Percentiles rank a stretch among this genome's conserved stretches.
These are phyloP conservation scores for Collybia sp. DNA, from an alignment of 768 basidiomycete species.

Conservation along the genomic window DNA sequence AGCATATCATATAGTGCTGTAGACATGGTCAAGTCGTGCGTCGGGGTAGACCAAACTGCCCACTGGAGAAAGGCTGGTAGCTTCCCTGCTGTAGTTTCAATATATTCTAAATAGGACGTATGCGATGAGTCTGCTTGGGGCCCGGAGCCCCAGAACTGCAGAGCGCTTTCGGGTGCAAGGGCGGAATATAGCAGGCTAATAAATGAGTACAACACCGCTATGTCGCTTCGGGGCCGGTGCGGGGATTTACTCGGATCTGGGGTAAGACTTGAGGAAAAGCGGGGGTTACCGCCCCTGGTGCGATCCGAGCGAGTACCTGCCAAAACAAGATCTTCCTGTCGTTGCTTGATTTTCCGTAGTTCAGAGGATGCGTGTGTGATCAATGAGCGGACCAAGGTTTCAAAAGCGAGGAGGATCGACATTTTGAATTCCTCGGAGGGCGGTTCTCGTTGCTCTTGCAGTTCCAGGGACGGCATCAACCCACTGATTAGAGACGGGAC, in stretches of 20 bases:
- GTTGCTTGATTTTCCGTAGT: slow-evolving; percentile 80
- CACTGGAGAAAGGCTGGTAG: slow-evolving; percentile 81
- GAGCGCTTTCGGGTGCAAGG: slow-evolving; percentile 68
- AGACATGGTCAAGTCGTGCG: slow-evolving; percentile 66
- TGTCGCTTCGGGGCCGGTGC: slow-evolving; percentile 66
- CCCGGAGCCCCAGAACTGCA: slow-evolving; percentile 83
- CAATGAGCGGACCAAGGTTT: slow-evolving; percentile 64
- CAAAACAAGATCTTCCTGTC: slow-evolving; percentile 81
- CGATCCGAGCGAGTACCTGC: slow-evolving; percentile 64
- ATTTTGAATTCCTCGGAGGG: slow-evolving; percentile 49
- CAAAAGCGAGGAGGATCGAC: slow-evolving; percentile 57
- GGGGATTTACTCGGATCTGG: slow-evolving; percentile 35
- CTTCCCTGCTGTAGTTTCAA: slow-evolving; percentile 59
- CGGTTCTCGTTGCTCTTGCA: slow-evolving; percentile 40
- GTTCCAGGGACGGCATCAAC: slow-evolving; percentile 28
- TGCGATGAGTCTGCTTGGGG: slow-evolving; percentile 35
- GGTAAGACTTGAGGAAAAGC: slow-evolving; percentile 37
- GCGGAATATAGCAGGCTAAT: slow-evolving; percentile 77
- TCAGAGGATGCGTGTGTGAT: slow-evolving; percentile 78
- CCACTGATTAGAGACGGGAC: slow-evolving; percentile 30
- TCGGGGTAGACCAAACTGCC: slow-evolving; percentile 84
- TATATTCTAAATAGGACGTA: slow-evolving; percentile 49
- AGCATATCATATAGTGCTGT: slow-evolving; percentile 89
- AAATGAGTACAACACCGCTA: slow-evolving; percentile 79
- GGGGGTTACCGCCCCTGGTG: slow-evolving; percentile 43